Base-by-base conservation (phyloP, 257 asterid genomes). In the Orobanche coerulescens region DNA sequence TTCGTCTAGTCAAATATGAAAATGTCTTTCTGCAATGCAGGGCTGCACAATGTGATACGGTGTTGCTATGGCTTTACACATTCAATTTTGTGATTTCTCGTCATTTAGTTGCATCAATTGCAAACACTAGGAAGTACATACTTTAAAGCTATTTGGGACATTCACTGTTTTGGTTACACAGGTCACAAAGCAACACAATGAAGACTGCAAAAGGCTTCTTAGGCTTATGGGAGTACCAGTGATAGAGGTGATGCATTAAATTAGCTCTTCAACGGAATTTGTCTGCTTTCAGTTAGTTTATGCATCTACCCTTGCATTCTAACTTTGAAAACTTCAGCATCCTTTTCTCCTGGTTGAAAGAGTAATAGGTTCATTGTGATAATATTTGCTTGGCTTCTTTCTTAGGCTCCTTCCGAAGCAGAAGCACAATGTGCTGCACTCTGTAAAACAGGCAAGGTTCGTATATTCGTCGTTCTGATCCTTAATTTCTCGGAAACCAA, bases 171-270 rank as follows among this genome's bases (percentile, higher is more conserved):
- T 65, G 22, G 62, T 64, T 70, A 49, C 71, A 64, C 78, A 90
- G 97, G 97, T 93, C 23, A 93, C 97, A 5, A 71, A 68, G 71
- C 95, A 93, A 70, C 98, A 93, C 79, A 89, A 93, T 25, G 97
- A 89, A 5, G 98, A 93, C 71, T 93, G 98, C 91, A 89, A 78
- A 68, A 93, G 75, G 58, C 97, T 93, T 76, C 95, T 93, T 49
- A 75, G 79, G 78, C 91, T 93, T 58, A 93, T 93, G 98, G 98
- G 98, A 58, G 95, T 93, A 59, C 98, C 98, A 14, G 95, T 87
- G 55, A 76, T 93, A 62, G 98, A 93, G 98, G 96, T 88, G 82
- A 77, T 64, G 11, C 66, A 61, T n/a, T 6, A 13, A 67, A 53
- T 3, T 66, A 34, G 49, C 13, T 34, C 11, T 15, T 67, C 8